phyloP scores from a whole-genome alignment of 441 rosid genomes.

The Theobroma grandiflorum region DNA sequence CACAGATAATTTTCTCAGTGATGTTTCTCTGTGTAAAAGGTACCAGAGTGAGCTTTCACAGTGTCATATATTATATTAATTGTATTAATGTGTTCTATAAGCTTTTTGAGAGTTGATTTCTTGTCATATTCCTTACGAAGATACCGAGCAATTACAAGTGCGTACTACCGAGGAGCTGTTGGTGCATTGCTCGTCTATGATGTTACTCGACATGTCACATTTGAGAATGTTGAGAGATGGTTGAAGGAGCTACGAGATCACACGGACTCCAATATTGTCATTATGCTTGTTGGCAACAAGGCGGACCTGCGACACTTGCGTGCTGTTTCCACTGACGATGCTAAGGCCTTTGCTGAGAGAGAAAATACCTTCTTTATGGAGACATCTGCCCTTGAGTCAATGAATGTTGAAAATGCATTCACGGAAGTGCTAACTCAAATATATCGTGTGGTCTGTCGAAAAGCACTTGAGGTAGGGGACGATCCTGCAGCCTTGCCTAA shows the following conservation, averaged over 20 bases:
- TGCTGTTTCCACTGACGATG: conserved; percentile 67
- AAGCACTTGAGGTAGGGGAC: conserved; percentile 54
- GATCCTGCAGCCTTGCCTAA: conserved; percentile 61
- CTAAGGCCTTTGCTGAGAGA: conserved; percentile 59
- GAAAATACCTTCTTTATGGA: conserved; percentile 70
- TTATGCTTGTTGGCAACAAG: conserved; percentile 69
- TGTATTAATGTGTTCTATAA: background rate
- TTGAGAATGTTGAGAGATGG: conserved; percentile 68
- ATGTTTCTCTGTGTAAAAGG: background rate
- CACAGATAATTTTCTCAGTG: no score
- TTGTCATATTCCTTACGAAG: conserved; percentile 31
- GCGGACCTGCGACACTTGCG: conserved; percentile 64
- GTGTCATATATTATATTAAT: background rate
- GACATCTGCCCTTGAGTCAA: conserved; percentile 71
- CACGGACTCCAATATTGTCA: conserved; percentile 56
- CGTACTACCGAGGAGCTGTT: conserved; percentile 65
- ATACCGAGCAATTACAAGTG: conserved; percentile 67
- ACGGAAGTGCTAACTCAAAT: conserved; percentile 65
- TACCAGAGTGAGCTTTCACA: background rate
- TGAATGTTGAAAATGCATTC: conserved; percentile 68
- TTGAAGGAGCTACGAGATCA: conserved; percentile 64
- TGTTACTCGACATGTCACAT: conserved; percentile 59
- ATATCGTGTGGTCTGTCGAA: conserved; percentile 59
- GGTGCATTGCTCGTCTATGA: conserved; percentile 67
- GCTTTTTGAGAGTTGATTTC: background rate